Base-by-base conservation (phyloP, 257 asterid species). In the Forsythia viridissima region DNA sequence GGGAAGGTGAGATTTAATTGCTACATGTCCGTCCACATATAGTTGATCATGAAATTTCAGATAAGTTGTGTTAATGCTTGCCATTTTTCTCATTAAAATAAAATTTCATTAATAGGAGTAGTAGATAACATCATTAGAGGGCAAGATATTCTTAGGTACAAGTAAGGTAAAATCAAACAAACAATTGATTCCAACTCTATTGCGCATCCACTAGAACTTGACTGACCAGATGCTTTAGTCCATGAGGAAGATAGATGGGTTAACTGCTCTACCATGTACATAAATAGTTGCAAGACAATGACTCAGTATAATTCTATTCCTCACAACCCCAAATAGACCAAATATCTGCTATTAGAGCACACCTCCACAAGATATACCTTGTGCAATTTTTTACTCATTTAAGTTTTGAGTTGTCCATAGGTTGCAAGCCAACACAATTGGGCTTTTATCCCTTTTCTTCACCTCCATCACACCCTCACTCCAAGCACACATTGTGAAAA, bases 1-100 rank as follows among this genome's bases (percentile, higher is more conserved):
- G 99, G 99, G 94, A 90, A 88, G 98, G 99, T 95, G 76, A 78
- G 90, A 15, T 80, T 84, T 79, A 76, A 4, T 59, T 20, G 21
- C 3, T 6, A 18, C 66, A 57, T n/a, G 30, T n/a, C 10, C 10
- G 9, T 6, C 46, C 5, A 57, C 34, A 15, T 6, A 57, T 75
- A 34, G 69, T 3, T 8, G 70, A 42, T 36, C 55, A 20, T 75
- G 55, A 36, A 48, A 37, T 76, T 77, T 30, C 57, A 6, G 51
- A 75, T 66, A 42, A 13, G 71, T 74, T 71, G 70, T 80, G 76
- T 55, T 73, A 71, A 24, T 70, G 61, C 77, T 80, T 73, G 41
- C 80, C 61, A 18, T 16, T 16, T 55, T n/a, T 55, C 7, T 18
- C 10, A 0, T 18, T 55, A 3, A 18, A 51, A 55, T 18, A 30